These are phyloP conservation scores for Furcasterigmium sp. DNA, from an alignment of 2,329 filamentous ascomycete genomes.

Conservation along the genomic window DNA sequence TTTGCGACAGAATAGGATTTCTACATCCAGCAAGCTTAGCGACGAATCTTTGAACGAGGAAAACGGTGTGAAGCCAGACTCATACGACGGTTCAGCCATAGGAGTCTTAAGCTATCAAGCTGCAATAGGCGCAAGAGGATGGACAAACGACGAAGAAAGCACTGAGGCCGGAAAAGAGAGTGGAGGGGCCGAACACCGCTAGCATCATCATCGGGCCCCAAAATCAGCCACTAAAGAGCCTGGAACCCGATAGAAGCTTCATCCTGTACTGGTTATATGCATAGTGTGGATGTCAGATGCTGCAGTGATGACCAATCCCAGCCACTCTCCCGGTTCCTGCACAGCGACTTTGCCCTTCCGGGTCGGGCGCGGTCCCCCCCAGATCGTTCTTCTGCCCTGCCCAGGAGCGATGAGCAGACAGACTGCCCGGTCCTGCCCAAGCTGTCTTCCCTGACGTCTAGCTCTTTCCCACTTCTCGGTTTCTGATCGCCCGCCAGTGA, in stretches of 20 bases:
- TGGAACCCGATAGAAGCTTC: background rate
- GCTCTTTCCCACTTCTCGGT: background rate
- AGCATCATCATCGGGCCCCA: no score
- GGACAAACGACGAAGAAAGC: no score
- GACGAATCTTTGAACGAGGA: no score
- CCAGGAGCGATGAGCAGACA: background rate
- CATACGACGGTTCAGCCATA: no score
- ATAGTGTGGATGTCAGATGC: background rate
- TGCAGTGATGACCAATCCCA: background rate
- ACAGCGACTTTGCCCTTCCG: background rate
- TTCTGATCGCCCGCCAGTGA: background rate
- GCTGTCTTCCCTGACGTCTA: background rate
- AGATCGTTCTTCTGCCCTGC: no score
- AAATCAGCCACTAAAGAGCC: background rate
- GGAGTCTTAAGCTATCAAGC: no score
- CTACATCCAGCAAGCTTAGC: no score
- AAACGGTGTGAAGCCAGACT: no score
- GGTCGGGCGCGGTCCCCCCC: background rate
- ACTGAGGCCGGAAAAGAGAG: no score
- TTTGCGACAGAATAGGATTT: no score
- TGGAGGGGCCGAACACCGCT: no score
- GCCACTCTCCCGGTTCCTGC: background rate
- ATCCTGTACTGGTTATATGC: background rate
- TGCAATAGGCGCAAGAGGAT: no score
- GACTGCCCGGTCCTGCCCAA: background rate